Evolutionary conservation across 495 filamentous ascomycete species (phyloP), one percentile per base, ranked within the genome.

Genomic region (Amorphotheca resinae): DNA sequence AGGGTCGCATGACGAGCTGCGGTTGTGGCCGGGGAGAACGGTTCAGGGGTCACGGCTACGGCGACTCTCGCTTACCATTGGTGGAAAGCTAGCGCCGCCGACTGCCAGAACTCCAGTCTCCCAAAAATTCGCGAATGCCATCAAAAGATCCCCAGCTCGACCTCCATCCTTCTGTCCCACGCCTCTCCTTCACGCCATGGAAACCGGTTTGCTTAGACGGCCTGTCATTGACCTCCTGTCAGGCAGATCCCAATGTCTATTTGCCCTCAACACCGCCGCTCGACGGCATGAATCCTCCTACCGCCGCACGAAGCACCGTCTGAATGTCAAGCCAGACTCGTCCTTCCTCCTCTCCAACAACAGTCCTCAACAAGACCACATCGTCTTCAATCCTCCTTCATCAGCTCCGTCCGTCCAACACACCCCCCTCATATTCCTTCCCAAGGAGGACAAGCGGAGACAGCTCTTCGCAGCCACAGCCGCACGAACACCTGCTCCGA

Each of bases 341-440:
- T 77, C 78, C 11, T 84, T 80, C 55, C 63, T 61, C 22, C 47
- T 59, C 12, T 66, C 72, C 2, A 57, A 40, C 18, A 21, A 43
- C 30, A 51, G 50, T 1, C 47, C 53, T 3, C 12, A 18, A 16
- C 49, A 56, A 32, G 51, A 56, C 42, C 56, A 84, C 52, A 84
- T 96, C 59, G 78, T 98, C 64, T 88, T 81, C 79, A 96, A 95
- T 65, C 91, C 91, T 32, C 91, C 91, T 5, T 80, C 88, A n/a
- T 77, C 84, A 23, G 72, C 76, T 0, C 74, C 93, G 1, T 83
- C 76, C 15, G 79, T 87, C 25, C 84, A 80, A 60, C 75, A 93
- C 59, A 98, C 91, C 2, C 91, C 91, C 22, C 67, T 75, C 44
- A 87, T 84, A 49, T 98, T 98, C 66, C 78, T 98, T 12, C 93